phyloP scores from a whole-genome alignment of 202 grass and related monocot species.

The Cymbopogon flexuosus region DNA sequence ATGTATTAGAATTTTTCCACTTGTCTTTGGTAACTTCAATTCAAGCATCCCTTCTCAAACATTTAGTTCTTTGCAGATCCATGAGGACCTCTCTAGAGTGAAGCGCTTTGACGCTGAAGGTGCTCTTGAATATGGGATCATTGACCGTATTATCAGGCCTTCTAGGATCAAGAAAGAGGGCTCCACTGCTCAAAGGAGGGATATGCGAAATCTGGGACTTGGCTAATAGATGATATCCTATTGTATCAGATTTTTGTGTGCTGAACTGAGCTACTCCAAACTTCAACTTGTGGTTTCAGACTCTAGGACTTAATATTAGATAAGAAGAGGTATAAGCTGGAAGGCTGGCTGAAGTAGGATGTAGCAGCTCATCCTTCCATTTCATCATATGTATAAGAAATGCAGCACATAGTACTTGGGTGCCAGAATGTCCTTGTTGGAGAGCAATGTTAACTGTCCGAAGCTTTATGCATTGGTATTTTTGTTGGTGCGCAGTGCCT shows the following conservation, averaged over 20 bases:
- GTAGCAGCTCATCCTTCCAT: not conserved
- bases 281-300: not conserved
- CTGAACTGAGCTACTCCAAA: not conserved
- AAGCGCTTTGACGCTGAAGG: slow-evolving; percentile 64
- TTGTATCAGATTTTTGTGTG: not conserved
- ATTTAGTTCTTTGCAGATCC: slow-evolving; percentile 31
- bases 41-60: not conserved
- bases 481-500: not conserved
- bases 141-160: slow-evolving; percentile 63
- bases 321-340: not conserved
- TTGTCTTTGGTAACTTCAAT: not conserved
- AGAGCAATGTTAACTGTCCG: not conserved
- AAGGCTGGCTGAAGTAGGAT: not conserved
- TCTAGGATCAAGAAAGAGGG: slow-evolving; percentile 60
- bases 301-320: not conserved
- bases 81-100: slow-evolving; percentile 43
- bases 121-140: slow-evolving; percentile 80
- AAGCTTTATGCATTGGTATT: not conserved
- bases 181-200: slow-evolving; percentile 32
- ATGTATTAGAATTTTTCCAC: not conserved
- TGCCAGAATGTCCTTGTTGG: slow-evolving; percentile 1
- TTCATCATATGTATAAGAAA: not conserved
- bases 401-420: not conserved
- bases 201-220: slow-evolving; percentile 44
- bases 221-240: slow-evolving; percentile 30